These are phyloP conservation scores for Galeopsis tetrahit DNA, from an alignment of 257 asterid genomes.

Conservation along the genomic window DNA sequence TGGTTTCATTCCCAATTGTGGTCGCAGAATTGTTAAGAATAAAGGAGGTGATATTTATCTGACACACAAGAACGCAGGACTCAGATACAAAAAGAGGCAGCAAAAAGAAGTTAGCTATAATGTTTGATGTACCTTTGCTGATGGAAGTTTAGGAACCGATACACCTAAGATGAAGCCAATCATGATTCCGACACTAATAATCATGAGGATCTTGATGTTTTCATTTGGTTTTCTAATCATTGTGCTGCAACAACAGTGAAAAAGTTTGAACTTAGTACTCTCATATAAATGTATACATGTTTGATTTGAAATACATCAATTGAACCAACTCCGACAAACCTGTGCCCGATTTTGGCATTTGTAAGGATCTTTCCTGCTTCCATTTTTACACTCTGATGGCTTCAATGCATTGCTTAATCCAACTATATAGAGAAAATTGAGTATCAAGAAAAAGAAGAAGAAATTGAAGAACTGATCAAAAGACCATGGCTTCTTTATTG, in stretches of 20 bases:
- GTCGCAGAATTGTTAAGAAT: conserved; percentile 39
- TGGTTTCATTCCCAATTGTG: conserved; percentile 28
- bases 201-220: conserved; percentile 47
- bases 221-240: conserved; percentile 49
- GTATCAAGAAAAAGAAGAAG: background rate
- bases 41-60: conserved; percentile 58
- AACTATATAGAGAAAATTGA: background rate
- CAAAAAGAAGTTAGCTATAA: conserved; percentile 10
- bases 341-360: conserved; percentile 47
- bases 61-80: conserved; percentile 35
- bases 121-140: conserved; percentile 66
- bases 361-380: conserved; percentile 41
- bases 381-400: conserved; percentile 35
- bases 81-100: background rate
- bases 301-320: too few species aligned
- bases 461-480: too few species aligned
- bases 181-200: conserved; percentile 57
- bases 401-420: conserved; percentile 20
- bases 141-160: conserved; percentile 56
- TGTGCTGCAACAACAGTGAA: conserved; percentile 43
- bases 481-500: too few species aligned
- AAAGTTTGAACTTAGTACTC: conserved; percentile 13
- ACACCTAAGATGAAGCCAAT: conserved; percentile 77
- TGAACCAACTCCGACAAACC: conserved; percentile 40
- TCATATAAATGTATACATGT: conserved; percentile 20